Conservation (phyloP, 2,329 filamentous ascomycete species). For the Diplodia seriata region DNA sequence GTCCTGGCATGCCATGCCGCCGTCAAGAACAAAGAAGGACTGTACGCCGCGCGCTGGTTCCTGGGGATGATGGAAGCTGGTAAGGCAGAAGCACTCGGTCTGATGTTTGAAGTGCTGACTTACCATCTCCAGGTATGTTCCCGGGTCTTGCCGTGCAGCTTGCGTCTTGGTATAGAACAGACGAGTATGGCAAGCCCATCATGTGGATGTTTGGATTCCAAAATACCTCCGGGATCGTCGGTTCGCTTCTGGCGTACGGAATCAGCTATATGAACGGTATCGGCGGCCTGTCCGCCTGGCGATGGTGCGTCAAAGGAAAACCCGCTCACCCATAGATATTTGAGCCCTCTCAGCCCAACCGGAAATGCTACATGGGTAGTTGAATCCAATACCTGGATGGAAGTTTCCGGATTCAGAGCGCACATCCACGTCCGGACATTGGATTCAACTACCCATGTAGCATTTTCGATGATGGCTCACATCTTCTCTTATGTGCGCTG, state of each 20-base stretch:
- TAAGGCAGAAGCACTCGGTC: too few relatives aligned
- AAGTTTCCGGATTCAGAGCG: too few relatives aligned
- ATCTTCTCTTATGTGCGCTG: too few relatives aligned
- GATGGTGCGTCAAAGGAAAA: constrained; percentile 31
- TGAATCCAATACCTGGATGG: too few relatives aligned
- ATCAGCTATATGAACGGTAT: constrained; percentile 39
- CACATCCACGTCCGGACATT: too few relatives aligned
- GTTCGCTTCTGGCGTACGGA: constrained; percentile 40
- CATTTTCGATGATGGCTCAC: too few relatives aligned
- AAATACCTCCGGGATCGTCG: constrained; percentile 45
- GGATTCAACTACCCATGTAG: too few relatives aligned
- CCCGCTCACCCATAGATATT: not conserved
- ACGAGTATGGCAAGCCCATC: constrained; percentile 48
- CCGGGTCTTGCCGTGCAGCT: constrained; percentile 45
- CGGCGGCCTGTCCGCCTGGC: constrained; percentile 37
- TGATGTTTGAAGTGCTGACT: too few relatives aligned
- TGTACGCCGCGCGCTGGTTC: constrained; percentile 40
- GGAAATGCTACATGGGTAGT: too few relatives aligned
- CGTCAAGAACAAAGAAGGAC: constrained; percentile 38
- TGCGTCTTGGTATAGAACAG: constrained; percentile 47
- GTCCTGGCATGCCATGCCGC: constrained; percentile 43
- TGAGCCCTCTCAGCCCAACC: too few relatives aligned
- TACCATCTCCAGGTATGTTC: constrained; percentile 36
- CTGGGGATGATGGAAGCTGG: constrained; percentile 40
- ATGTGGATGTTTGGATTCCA: constrained; percentile 47